phyloP scores from a whole-genome alignment of 305 asterid species.

The Fraxinus floribunda region DNA sequence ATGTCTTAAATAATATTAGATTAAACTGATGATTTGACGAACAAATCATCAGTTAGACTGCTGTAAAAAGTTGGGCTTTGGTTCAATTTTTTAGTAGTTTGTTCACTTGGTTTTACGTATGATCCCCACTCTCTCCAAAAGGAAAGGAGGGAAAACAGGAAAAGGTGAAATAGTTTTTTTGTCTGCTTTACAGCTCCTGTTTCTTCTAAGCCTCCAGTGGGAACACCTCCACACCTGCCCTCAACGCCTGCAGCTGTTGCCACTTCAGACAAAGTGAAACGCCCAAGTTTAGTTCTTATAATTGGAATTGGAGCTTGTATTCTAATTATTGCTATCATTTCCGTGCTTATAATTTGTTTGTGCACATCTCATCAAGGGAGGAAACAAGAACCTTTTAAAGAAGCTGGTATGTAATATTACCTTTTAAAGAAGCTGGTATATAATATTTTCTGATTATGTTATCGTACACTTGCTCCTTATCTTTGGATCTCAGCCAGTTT shows the following conservation, averaged over 20 bases:
- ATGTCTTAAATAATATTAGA: slow-evolving; percentile 6
- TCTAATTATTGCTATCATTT: slow-evolving; percentile 51
- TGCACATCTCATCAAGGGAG: slow-evolving; percentile 55
- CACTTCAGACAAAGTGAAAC: slow-evolving; percentile 49
- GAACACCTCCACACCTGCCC: slow-evolving; percentile 52
- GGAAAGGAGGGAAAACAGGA: not conserved
- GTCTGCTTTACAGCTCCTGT: slow-evolving; percentile 62
- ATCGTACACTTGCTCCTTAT: not conserved
- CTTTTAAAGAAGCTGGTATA: slow-evolving; percentile 64
- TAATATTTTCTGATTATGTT: not conserved
- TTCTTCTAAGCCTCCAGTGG: slow-evolving; percentile 56
- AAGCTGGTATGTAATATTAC: slow-evolving; percentile 52
- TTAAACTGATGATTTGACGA: slow-evolving; percentile 10
- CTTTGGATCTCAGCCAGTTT: slow-evolving; percentile 18
- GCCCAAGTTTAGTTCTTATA: slow-evolving; percentile 58
- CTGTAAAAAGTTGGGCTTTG: not conserved
- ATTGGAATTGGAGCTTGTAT: slow-evolving; percentile 71
- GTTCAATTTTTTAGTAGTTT: not conserved
- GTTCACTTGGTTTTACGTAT: not conserved
- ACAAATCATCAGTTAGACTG: slow-evolving; percentile 7
- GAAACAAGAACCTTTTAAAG: slow-evolving; percentile 44
- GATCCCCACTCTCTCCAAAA: not conserved
- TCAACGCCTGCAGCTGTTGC: slow-evolving; percentile 51
- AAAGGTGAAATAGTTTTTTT: slow-evolving; percentile 21
- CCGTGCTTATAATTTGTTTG: slow-evolving; percentile 56